phyloP scores from a whole-genome alignment of 106 monocot species.

The Vanilla planifolia region DNA sequence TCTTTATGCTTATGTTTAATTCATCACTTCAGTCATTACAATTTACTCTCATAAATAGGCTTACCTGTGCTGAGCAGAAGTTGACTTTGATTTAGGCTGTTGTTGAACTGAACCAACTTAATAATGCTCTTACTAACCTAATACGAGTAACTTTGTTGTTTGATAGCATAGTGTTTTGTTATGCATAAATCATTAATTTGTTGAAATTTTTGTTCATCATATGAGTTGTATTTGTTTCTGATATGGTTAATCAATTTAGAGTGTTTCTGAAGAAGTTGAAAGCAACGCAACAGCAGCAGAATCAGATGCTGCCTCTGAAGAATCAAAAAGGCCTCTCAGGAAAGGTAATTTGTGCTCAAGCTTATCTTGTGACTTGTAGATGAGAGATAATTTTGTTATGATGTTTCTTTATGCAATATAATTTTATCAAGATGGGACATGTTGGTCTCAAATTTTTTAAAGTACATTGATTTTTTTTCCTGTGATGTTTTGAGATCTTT shows the following conservation, averaged over 20 bases:
- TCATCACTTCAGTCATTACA: background rate
- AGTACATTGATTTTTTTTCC: too few species aligned
- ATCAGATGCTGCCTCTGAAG: slow-evolving; percentile 1
- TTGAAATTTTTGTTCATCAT: background rate
- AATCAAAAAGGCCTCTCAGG: slow-evolving; percentile 10
- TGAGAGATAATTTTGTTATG: background rate
- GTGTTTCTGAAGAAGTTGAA: slow-evolving; percentile 7
- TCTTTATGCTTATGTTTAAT: background rate
- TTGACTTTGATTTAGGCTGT: background rate
- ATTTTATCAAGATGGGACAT: background rate
- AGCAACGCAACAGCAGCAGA: background rate
- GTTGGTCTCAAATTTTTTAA: background rate
- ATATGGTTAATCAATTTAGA: slow-evolving; percentile 8
- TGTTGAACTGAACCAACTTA: too few species aligned
- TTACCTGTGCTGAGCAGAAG: background rate
- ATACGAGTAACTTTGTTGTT: background rate
- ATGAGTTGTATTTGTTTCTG: background rate
- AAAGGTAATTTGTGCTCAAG: slow-evolving; percentile 3
- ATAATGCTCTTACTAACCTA: background rate
- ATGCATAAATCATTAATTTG: background rate
- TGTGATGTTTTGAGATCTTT: background rate
- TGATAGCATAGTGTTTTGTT: background rate
- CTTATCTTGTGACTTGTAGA: background rate
- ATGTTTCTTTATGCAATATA: background rate
- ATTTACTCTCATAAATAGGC: background rate